phyloP scores from a whole-genome alignment of 2,329 filamentous ascomycete species.

The Paracoccidioides brasiliensis region DNA sequence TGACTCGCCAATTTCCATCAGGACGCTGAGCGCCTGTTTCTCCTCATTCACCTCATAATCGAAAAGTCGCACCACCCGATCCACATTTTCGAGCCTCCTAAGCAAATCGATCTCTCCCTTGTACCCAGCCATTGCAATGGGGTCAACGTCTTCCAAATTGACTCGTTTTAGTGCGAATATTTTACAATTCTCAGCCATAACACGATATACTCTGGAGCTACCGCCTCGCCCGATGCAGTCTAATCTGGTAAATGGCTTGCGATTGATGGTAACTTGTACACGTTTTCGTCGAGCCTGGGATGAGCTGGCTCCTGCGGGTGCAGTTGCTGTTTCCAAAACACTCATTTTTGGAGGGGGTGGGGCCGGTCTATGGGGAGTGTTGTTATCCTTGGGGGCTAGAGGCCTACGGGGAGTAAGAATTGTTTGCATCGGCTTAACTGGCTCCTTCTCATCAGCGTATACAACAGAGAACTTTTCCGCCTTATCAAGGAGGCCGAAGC shows the following conservation, averaged over 20 bases:
- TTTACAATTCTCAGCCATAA: slow-evolving; percentile 93
- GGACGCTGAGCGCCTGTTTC: slow-evolving; percentile 74
- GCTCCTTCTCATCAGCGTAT: slow-evolving; percentile 21
- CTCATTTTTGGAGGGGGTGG: slow-evolving; percentile 85
- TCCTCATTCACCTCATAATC: slow-evolving; percentile 91
- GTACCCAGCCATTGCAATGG: slow-evolving; percentile 68
- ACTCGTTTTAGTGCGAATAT: slow-evolving; percentile 91
- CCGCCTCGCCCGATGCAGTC: slow-evolving; percentile 87
- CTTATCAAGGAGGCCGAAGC: slow-evolving; percentile 44
- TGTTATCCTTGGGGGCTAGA: slow-evolving; percentile 43
- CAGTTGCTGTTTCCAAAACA: slow-evolving; percentile 80
- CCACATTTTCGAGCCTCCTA: slow-evolving; percentile 66
- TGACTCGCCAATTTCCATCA: slow-evolving; percentile 95
- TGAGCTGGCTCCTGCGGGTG: slow-evolving; percentile 65
- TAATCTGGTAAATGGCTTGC: slow-evolving; percentile 77
- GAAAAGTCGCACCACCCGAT: slow-evolving; percentile 78
- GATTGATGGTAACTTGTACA: slow-evolving; percentile 77
- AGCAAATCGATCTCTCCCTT: slow-evolving; percentile 93
- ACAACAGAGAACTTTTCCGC: slow-evolving; percentile 42
- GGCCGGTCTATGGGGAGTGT: slow-evolving; percentile 66
- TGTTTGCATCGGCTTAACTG: slow-evolving; percentile 32
- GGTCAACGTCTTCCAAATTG: slow-evolving; percentile 78
- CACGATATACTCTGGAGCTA: slow-evolving; percentile 86
- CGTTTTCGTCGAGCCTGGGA: slow-evolving; percentile 62
- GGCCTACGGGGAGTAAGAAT: slow-evolving; percentile 34